Percentiles rank a stretch among this genome's conserved stretches.
These are phyloP conservation scores for Pichia sp. DNA, from an alignment of 1,139 yeast species.

Conservation along the genomic window DNA sequence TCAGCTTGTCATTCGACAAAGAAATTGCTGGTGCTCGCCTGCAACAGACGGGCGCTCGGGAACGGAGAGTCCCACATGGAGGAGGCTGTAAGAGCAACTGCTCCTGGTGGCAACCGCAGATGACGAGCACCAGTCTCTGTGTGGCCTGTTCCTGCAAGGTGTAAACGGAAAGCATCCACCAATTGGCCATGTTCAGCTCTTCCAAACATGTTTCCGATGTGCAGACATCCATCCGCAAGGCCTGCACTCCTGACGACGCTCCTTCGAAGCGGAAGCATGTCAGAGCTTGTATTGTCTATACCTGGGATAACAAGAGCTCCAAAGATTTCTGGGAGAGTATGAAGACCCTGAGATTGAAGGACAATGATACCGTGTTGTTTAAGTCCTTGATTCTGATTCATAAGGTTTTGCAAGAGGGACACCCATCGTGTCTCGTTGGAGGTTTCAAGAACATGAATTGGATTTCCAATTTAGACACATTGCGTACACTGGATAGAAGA, in stretches of 20 bases:
- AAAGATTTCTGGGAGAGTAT: slow-evolving; percentile 82
- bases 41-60: too few relatives aligned
- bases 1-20: too few relatives aligned
- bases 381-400: slow-evolving; percentile 85
- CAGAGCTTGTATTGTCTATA: slow-evolving; percentile 84
- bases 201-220: slow-evolving; percentile 38
- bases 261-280: slow-evolving; percentile 97
- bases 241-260: slow-evolving; percentile 77
- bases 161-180: background rate
- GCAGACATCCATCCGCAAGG: slow-evolving; percentile 70
- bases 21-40: too few relatives aligned
- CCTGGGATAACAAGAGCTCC: slow-evolving; percentile 92
- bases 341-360: slow-evolving; percentile 71
- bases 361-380: slow-evolving; percentile 76
- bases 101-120: too few relatives aligned
- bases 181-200: slow-evolving; percentile 14
- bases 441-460: slow-evolving; percentile 68
- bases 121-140: too few relatives aligned
- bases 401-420: slow-evolving; percentile 95
- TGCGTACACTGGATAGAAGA: slow-evolving; percentile 31
- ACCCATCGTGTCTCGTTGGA: slow-evolving; percentile 74
- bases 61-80: too few relatives aligned
- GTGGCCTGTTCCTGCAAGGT: background rate
- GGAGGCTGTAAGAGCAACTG: too few relatives aligned
- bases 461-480: slow-evolving; percentile 46